These are phyloP conservation scores for Podaxis sp. DNA, from an alignment of 768 basidiomycete genomes.

Conservation along the genomic window DNA sequence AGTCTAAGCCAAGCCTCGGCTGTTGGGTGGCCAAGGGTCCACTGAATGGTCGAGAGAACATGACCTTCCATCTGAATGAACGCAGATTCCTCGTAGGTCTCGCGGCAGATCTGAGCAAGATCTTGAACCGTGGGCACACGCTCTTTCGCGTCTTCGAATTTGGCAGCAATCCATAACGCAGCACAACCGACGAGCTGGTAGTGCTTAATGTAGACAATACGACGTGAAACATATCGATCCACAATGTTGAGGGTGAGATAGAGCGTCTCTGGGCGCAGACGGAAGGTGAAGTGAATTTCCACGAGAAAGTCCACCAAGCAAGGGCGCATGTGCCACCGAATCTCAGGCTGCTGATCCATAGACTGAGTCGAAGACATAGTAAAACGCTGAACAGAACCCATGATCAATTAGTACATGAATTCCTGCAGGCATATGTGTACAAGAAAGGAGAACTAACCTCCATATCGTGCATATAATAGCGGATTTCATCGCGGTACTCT, in stretches of 20 bases:
- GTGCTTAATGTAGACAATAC: slow-evolving; percentile 98
- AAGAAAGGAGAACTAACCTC: slow-evolving; percentile 67
- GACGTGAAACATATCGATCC: slow-evolving; percentile 98
- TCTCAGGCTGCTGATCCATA: slow-evolving; percentile 99
- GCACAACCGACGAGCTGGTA: slow-evolving; percentile 99
- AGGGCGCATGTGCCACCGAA: slow-evolving; percentile 99
- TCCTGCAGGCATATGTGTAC: slow-evolving; percentile 15
- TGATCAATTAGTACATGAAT: slow-evolving; percentile 19
- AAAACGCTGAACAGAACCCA: slow-evolving; percentile 47
- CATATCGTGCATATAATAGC: slow-evolving; percentile 95
- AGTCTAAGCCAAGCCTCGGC: slow-evolving; percentile 96
- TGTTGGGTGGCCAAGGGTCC: slow-evolving; percentile 96
- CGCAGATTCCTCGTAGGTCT: slow-evolving; percentile 95
- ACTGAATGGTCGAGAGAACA: slow-evolving; percentile 93
- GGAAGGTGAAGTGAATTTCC: slow-evolving; percentile 97
- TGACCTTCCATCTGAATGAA: slow-evolving; percentile 99
- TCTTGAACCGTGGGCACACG: slow-evolving; percentile 96
- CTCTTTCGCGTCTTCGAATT: slow-evolving; percentile 99
- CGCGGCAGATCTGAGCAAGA: slow-evolving; percentile 91
- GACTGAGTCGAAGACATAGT: slow-evolving; percentile 93
- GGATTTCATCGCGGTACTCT: slow-evolving; percentile 93
- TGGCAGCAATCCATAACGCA: slow-evolving; percentile 98
- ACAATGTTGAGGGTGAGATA: slow-evolving; percentile 99
- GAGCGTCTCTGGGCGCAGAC: slow-evolving; percentile 96
- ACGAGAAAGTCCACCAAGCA: slow-evolving; percentile 98